phyloP scores from a whole-genome alignment of 345 rosid genomes.

The Hibiscus mutabilis region DNA sequence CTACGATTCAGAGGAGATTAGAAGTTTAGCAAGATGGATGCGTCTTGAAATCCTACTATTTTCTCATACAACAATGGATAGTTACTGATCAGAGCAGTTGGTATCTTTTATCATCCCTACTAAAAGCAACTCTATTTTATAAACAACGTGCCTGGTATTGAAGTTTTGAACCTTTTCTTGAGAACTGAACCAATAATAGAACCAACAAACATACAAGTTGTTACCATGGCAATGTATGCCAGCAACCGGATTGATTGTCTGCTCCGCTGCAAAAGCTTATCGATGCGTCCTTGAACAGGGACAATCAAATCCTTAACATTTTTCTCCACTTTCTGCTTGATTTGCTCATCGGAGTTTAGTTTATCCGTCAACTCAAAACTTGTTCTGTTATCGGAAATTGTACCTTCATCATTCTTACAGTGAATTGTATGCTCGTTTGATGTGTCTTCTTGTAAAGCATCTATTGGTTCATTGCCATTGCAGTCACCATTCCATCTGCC shows the following conservation, averaged over 20 bases:
- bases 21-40: too few relatives aligned
- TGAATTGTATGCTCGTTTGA: background rate
- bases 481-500: conserved; percentile 32
- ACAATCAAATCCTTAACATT: conserved; percentile 4
- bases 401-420: conserved; percentile 1
- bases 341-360: too few relatives aligned
- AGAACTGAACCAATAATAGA: conserved; percentile 26
- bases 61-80: too few relatives aligned
- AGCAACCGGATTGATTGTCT: conserved; percentile 37
- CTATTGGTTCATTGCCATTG: conserved; percentile 10
- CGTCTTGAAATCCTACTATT: too few relatives aligned
- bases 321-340: conserved; percentile 4
- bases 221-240: conserved; percentile 29
- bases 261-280: conserved; percentile 25
- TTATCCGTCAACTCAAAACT: background rate
- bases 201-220: conserved; percentile 37
- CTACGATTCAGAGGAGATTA: too few relatives aligned
- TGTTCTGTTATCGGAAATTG: background rate
- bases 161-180: conserved; percentile 27
- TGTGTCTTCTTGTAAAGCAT: conserved; percentile 9
- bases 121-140: conserved; percentile 10
- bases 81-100: background rate
- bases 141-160: background rate
- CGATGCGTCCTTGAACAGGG: conserved; percentile 18
- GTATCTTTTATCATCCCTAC: background rate